Base-by-base conservation (phyloP, 1,284 basidiomycete species). In the Mycosarcoma maydis region DNA sequence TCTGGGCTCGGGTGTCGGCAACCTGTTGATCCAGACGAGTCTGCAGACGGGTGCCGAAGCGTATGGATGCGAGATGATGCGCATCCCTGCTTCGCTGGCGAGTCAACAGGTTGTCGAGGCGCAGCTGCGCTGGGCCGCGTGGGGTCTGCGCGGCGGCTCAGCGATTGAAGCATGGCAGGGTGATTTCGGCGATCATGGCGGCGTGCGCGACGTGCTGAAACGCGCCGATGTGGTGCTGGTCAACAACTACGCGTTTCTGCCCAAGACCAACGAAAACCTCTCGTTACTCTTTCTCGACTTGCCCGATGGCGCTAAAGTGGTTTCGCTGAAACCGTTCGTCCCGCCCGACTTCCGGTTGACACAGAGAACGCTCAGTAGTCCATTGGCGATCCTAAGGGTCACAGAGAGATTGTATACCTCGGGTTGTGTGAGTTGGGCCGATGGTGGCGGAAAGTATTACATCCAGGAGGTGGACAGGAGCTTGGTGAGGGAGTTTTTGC, bases 1-100 rank as follows among this genome's bases (percentile, higher is more conserved):
- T 71, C 82, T 87, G 13, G 86, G 86, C 0, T 84, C 83, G 2
- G 86, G 86, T 1, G 86, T 87, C 0, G 85, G 85, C 24, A 87
- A 87, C 62, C 84, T 86, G 34, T 81, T 86, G 4, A 77, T 87
- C 1, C 86, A 87, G 67, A 83, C 84, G 1, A 83, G 85, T 1
- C 72, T 87, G n/a, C 85, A 86, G 76, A 84, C 84, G 0, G 85
- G 85, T 0, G 84, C 81, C 32, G 68, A 76, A 16, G 67, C 78
- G 19, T 85, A 84, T 65, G 86, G 86, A 9, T 85, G 85, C 58
- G 86, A 87, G 68, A 83, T 84, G 56, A 84, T 87, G 75, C 80
- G 82, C 1, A 81, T 84, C 3, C 85, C 86, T 0, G 82, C 84
- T 0, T 71, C 78, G 9, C 82, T 86, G 36, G 86, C 85, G 0